Evolutionary conservation across 1,139 yeast genomes (phyloP), one percentile per base, ranked within the genome.

Genomic region (Magnusiomyces tetraspermus): DNA sequence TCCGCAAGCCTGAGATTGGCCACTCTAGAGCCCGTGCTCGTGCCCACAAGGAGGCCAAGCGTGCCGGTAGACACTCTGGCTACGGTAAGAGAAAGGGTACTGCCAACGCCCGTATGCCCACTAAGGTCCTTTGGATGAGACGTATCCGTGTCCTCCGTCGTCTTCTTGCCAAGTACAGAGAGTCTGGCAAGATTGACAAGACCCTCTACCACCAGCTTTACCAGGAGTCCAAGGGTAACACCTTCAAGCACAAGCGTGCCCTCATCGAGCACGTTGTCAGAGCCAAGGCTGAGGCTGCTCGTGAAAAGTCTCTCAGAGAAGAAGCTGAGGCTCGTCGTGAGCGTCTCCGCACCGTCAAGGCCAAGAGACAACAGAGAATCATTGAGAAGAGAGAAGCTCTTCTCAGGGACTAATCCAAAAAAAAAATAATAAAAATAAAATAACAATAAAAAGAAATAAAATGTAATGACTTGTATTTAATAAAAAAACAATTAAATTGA

Each of bases 11-110:
- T 75, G 85, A 78, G 68, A 85, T 90, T 70, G 88, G 89, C 71
- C 97, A 90, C 88, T 92, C 98, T 69, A 88, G 96, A 82, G 83
- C 97, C 64, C 89, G 96, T 76, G 95, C 97, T 71, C 88, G 97
- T 80, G 96, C 95, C 71, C 80, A 87, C 75, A 89, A 89, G 71
- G 96, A 86, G 79, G 89, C 97, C 74, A 90, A 89, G 84, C 83
- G 90, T 77, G 83, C 83, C 72, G 98, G 98, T 79, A 94, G 98
- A 83, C 98, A 92, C 89, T 85, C 87, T 78, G 98, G 98, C 82
- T 87, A 83, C 89, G 98, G 98, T 92, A 92, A 92, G 88, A 89
- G 98, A 84, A 92, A 92, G 86, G 98, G 98, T 92, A 92, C 98
- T 79, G 89, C 85, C 75, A 95, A 92, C 76, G 98, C 98, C 68